Conservation (phyloP, 352 stramenopile genomes). For the Phytophthora citrophthora region DNA sequence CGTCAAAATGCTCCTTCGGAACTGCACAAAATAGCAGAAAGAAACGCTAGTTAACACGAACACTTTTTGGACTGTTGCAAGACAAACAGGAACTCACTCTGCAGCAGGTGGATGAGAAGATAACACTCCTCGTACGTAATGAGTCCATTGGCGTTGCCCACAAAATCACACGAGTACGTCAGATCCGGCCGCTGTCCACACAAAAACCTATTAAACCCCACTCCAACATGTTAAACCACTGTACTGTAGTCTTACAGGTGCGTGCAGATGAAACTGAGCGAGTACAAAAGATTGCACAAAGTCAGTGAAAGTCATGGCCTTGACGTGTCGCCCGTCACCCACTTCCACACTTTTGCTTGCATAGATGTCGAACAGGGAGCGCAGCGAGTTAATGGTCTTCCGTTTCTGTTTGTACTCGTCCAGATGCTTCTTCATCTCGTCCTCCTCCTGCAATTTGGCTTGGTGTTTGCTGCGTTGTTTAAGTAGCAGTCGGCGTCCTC, state of each 20-base stretch:
- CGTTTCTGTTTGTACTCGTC: conserved; percentile 64
- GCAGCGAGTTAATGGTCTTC: conserved; percentile 48
- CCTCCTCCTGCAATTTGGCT: conserved; percentile 64
- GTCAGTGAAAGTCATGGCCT: conserved; percentile 83
- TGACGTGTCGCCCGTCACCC: conserved; percentile 27
- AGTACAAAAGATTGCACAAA: conserved; percentile 82
- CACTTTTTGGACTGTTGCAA: background rate
- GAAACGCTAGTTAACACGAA: conserved; percentile 1
- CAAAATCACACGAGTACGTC: conserved; percentile 77
- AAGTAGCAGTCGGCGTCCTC: conserved; percentile 49
- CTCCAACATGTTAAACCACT: conserved; percentile 1
- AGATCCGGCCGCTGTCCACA: conserved; percentile 50
- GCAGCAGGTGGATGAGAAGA: conserved; percentile 75
- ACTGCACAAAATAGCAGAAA: conserved; percentile 38
- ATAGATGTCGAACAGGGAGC: conserved; percentile 63
- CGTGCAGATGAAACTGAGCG: conserved; percentile 67
- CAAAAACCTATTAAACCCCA: conserved; percentile 1
- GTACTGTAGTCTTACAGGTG: conserved; percentile 42
- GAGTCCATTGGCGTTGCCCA: conserved; percentile 69
- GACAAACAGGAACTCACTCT: conserved; percentile 48
- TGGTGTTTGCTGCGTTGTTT: conserved; percentile 70
- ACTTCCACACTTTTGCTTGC: conserved; percentile 51
- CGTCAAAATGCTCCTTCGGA: conserved; percentile 76
- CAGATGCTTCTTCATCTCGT: conserved; percentile 72
- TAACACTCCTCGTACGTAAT: conserved; percentile 87